A percentile compares a stretch with the other conserved stretches of the same genome.
Evolutionary conservation across 2,329 filamentous ascomycete genomes (phyloP).

Genomic region (Tolypocladium paradoxum): DNA sequence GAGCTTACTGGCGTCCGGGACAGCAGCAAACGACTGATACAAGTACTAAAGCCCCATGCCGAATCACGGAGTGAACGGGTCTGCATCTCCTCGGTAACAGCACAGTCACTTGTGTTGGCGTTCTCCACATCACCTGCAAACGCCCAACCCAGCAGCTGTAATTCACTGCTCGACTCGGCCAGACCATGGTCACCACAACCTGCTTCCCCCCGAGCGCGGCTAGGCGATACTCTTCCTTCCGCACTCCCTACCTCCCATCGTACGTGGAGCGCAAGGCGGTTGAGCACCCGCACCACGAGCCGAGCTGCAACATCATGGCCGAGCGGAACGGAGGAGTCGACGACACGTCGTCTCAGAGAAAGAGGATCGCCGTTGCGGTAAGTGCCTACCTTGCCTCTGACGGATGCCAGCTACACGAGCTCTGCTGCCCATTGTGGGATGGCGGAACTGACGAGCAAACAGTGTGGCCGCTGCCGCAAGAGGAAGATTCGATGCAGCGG

Average conservation of each 20-base stretch:
- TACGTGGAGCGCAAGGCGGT: constrained; percentile 7
- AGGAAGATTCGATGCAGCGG: constrained; percentile 94
- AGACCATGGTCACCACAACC: constrained; percentile 10
- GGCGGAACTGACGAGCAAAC: constrained; percentile 9
- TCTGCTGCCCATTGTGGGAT: background rate
- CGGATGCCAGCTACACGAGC: background rate
- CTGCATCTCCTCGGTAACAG: background rate
- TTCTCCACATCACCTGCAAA: background rate
- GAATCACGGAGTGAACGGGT: background rate
- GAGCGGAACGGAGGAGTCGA: constrained; percentile 11
- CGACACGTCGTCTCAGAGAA: constrained; percentile 36
- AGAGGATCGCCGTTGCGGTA: constrained; percentile 50
- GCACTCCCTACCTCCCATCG: constrained; percentile 7
- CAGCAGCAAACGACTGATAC: constrained; percentile 2
- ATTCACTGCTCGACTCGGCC: background rate
- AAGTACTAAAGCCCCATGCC: background rate
- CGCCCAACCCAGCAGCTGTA: background rate
- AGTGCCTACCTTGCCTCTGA: constrained; percentile 14
- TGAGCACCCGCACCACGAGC: constrained; percentile 4
- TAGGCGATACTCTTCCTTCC: constrained; percentile 6
- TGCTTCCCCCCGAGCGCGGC: constrained; percentile 6
- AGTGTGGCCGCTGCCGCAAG: constrained; percentile 86
- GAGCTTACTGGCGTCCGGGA: background rate
- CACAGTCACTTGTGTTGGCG: background rate
- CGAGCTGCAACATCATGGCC: constrained; percentile 5